phyloP scores from a whole-genome alignment of 2,329 filamentous ascomycete genomes.

The Venturia nashicola region DNA sequence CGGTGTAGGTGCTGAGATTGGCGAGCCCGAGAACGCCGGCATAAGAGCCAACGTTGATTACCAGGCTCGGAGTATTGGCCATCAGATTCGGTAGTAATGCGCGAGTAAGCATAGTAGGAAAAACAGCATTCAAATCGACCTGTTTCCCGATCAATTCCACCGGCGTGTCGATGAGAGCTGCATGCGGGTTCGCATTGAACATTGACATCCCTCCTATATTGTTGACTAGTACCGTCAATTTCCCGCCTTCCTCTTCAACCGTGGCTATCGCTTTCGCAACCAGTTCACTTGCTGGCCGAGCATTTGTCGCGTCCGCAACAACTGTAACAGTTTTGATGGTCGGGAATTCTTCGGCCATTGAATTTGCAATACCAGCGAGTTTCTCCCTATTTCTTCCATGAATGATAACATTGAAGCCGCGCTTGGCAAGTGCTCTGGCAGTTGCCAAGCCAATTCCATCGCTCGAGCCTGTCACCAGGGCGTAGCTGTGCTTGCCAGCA shows the following conservation, averaged over 20 bases:
- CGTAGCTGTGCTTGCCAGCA: constrained; percentile 21
- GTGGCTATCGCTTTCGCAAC: constrained; percentile 12
- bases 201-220: constrained; percentile 37
- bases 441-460: constrained; percentile 44
- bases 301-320: constrained; percentile 31
- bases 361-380: constrained; percentile 28
- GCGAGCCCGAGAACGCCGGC: not conserved
- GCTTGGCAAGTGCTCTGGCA: constrained; percentile 36
- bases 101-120: constrained; percentile 37
- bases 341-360: constrained; percentile 31
- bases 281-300: constrained; percentile 17
- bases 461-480: constrained; percentile 40
- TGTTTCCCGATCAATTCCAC: not conserved
- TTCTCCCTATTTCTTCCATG: constrained; percentile 44
- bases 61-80: not conserved
- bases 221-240: constrained; percentile 44
- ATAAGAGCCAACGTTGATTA: constrained; percentile 9
- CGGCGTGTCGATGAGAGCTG: constrained; percentile 16
- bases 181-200: constrained; percentile 16
- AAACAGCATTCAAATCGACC: constrained; percentile 25
- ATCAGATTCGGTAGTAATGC: constrained; percentile 33
- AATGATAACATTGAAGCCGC: constrained; percentile 44
- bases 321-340: constrained; percentile 26
- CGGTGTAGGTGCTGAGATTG: constrained; percentile 3
- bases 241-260: constrained; percentile 21